Evolutionary conservation across 2,329 filamentous ascomycete genomes (phyloP), one percentile per base, ranked within the genome.

Genomic region (Cadophora gregata): DNA sequence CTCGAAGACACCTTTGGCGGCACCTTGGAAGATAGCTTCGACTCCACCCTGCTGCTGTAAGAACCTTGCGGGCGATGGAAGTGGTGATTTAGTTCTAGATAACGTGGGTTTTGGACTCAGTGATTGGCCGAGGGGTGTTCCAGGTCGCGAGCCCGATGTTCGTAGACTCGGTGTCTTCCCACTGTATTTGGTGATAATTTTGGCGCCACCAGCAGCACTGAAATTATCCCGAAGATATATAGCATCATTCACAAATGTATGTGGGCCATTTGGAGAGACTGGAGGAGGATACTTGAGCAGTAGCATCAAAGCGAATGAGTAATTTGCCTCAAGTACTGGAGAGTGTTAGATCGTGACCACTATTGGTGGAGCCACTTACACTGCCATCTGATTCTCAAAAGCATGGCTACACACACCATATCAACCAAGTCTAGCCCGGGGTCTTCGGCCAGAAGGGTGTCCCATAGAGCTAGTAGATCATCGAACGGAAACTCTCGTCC

Each of bases 401-500:
- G 82, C 94, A 99, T 98, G 6, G 93, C 90, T 61, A 97, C 88
- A 72, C 94, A 97, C n/a, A 97, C 89, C 64, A 96, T 84, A 75
- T 98, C 93, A 72, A 98, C 88, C 36, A 98, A 81, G 59, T 93
- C 88, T 31, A 97, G 80, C 0, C 86, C 85, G 8, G 95, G 86
- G 73, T 97, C 94, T 74, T 96, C 88, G 1, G 94, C 92, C 77
- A 99, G 96, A 1, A 99, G 83, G 8, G 90, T 86, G 79, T 99
- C 96, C 96, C 96, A 99, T 64, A 99, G 85, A 25, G 87, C 82
- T 45, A 99, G 85, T 48, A 94, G 85, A 69, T 97, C 88, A 63
- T 94, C 88, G 68, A 98, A 96, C 0, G 93, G 88, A 73, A 97
- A 98, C 77, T 99, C 96, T 71, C 96, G 87, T 59, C 95, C 94